phyloP scores from a whole-genome alignment of 306 rosid genomes.

The Castanea crenata region DNA sequence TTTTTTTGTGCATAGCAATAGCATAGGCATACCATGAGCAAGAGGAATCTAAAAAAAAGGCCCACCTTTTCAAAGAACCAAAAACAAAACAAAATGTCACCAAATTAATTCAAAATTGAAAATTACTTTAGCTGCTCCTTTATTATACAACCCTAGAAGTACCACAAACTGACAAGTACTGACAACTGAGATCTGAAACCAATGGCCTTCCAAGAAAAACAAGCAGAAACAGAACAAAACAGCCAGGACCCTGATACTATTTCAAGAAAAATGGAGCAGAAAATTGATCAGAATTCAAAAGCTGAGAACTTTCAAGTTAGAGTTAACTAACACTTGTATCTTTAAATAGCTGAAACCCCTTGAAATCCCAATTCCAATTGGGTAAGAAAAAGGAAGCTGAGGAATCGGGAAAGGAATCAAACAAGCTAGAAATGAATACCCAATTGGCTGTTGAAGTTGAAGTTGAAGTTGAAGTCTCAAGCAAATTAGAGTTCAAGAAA shows the following conservation, averaged over 20 bases:
- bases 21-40: constrained; percentile 31
- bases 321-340: constrained; percentile 12
- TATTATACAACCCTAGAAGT: constrained; percentile 30
- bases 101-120: constrained; percentile 27
- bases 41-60: constrained; percentile 69
- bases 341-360: constrained; percentile 21
- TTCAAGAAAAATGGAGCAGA: constrained; percentile 3
- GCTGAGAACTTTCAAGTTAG: constrained; percentile 9
- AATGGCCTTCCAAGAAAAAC: constrained; percentile 18
- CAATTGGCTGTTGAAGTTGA: constrained; percentile 4
- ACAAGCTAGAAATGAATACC: constrained; percentile 26
- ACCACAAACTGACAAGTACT: neutral
- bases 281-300: constrained; percentile 6
- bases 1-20: neutral
- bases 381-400: constrained; percentile 24
- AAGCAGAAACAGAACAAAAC: constrained; percentile 1
- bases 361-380: constrained; percentile 33
- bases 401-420: constrained; percentile 9
- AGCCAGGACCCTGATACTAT: constrained; percentile 17
- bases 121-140: constrained; percentile 21
- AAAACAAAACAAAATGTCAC: constrained; percentile 37
- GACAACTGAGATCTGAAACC: constrained; percentile 41
- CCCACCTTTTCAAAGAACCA: constrained; percentile 41
- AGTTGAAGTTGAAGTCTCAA: constrained; percentile 31
- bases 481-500: neutral